These are phyloP conservation scores for Hyaloscypha hepaticicola DNA, from an alignment of 495 filamentous ascomycete species.

Conservation along the genomic window DNA sequence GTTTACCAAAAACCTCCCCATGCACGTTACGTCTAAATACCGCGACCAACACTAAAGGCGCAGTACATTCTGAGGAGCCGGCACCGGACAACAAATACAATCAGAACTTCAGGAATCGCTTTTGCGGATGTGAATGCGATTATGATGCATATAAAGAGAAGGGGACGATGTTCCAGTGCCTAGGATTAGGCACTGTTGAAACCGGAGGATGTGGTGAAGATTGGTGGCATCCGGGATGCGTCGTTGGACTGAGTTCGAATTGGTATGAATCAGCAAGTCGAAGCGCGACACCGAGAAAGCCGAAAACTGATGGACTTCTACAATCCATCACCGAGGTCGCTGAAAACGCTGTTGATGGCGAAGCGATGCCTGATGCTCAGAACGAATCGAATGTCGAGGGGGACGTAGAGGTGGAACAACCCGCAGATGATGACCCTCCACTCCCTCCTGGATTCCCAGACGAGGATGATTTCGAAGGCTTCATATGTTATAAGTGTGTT, in stretches of 20 bases:
- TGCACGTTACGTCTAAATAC: constrained; percentile 78
- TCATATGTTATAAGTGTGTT: constrained; percentile 93
- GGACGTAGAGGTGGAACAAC: constrained; percentile 23
- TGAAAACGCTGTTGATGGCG: constrained; percentile 20
- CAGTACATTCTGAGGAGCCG: constrained; percentile 70
- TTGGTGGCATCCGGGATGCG: constrained; percentile 97
- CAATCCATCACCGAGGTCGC: constrained; percentile 30
- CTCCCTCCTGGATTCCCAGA: constrained; percentile 81
- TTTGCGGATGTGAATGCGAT: constrained; percentile 84
- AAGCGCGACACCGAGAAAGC: constrained; percentile 32
- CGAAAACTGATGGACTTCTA: constrained; percentile 24
- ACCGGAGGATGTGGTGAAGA: constrained; percentile 94
- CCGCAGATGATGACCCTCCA: constrained; percentile 49
- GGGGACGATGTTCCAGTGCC: constrained; percentile 98
- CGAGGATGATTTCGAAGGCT: constrained; percentile 83
- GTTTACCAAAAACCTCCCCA: constrained; percentile 63
- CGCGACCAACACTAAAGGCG: constrained; percentile 69
- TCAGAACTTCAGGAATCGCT: constrained; percentile 89
- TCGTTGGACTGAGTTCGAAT: constrained; percentile 72
- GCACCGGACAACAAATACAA: constrained; percentile 82
- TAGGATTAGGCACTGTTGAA: constrained; percentile 64
- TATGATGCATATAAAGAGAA: constrained; percentile 86
- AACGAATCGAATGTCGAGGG: constrained; percentile 12
- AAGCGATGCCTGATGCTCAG: constrained; percentile 12
- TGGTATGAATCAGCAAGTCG: constrained; percentile 52